Percentiles rank a stretch among this genome's conserved stretches.
Evolutionary conservation across 2,329 filamentous ascomycete genomes (phyloP).

Genomic region (Botrytis squamosa): DNA sequence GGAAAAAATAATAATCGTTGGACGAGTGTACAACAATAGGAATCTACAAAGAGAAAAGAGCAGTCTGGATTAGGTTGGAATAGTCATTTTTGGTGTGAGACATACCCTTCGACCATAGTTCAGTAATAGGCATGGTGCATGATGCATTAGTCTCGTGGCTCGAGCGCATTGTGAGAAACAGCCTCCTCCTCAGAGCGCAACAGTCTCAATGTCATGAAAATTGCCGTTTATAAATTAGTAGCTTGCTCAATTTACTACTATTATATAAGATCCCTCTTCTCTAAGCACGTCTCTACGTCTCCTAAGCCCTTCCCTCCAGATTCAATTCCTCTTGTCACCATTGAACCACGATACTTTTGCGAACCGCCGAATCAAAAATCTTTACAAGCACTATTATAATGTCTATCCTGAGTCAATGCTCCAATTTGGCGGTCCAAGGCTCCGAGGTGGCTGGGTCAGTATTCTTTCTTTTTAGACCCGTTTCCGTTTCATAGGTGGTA

Average conservation of each 20-base stretch:
- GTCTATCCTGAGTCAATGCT: neutral
- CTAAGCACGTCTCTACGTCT: neutral
- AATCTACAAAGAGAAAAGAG: neutral
- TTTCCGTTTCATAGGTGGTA: neutral
- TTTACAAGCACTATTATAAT: neutral
- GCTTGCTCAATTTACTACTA: accelerated
- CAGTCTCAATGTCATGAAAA: neutral
- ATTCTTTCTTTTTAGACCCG: neutral
- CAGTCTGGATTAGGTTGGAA: neutral
- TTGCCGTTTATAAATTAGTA: neutral
- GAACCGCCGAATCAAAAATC: accelerated
- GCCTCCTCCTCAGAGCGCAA: neutral
- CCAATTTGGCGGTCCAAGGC: neutral
- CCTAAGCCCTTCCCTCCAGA: neutral
- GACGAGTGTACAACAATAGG: no score
- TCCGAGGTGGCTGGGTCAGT: neutral
- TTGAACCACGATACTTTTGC: neutral
- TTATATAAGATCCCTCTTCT: neutral
- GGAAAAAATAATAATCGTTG: no score
- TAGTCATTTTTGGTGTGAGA: no score
- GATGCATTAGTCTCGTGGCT: neutral
- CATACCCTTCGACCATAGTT: neutral
- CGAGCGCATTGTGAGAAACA: neutral
- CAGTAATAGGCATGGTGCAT: neutral
- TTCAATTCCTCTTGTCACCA: accelerated